Percentiles rank a stretch among this genome's conserved stretches.
phyloP scores from a whole-genome alignment of 23 red algal genomes.

The Gracilaria caudata region DNA sequence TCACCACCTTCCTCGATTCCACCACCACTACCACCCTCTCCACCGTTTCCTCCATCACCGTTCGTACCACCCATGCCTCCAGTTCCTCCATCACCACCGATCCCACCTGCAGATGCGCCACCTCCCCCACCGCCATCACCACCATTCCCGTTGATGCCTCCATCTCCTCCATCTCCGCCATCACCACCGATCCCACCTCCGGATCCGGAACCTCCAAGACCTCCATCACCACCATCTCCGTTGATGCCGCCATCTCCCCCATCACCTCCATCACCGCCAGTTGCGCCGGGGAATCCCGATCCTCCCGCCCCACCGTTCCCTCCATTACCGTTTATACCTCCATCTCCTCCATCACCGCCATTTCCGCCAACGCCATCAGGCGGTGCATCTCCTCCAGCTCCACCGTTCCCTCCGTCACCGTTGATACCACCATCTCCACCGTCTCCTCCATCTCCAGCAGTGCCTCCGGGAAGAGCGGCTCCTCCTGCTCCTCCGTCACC shows the following conservation, averaged over 20 bases:
- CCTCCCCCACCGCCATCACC: background rate
- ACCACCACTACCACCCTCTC: constrained; percentile 5
- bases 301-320: background rate
- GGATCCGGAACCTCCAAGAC: background rate
- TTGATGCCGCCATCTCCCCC: background rate
- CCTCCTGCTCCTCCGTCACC: background rate
- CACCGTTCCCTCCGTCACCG: too few species aligned
- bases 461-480: background rate
- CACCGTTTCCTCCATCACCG: background rate
- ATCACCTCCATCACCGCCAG: background rate
- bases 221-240: background rate
- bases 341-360: background rate
- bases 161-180: background rate
- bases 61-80: background rate
- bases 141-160: background rate
- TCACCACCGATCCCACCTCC: background rate
- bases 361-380: background rate
- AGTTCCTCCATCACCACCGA: background rate
- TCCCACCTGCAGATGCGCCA: background rate
- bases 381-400: background rate
- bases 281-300: background rate
- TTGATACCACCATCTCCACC: background rate
- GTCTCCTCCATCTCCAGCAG: background rate
- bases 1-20: background rate
- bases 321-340: background rate